These are phyloP conservation scores for Argentina anserina DNA, from an alignment of 306 rosid genomes.

Conservation along the genomic window DNA sequence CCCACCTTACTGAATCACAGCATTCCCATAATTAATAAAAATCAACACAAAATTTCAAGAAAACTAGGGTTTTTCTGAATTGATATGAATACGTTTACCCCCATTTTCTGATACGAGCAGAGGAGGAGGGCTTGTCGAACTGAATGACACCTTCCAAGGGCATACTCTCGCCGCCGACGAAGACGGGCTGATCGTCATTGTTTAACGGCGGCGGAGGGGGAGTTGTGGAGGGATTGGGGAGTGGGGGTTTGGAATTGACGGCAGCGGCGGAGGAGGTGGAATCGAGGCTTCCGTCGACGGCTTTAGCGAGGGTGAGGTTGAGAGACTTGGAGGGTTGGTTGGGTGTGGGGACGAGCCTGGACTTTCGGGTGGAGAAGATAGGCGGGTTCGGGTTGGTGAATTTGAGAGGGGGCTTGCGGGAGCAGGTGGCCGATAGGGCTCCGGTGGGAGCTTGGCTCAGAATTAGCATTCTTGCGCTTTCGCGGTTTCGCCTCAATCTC, in stretches of 20 bases:
- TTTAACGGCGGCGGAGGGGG: constrained; percentile 41
- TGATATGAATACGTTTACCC: constrained; percentile 41
- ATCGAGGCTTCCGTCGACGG: constrained; percentile 45
- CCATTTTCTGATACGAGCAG: constrained; percentile 71
- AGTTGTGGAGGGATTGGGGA: constrained; percentile 28
- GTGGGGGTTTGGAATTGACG: constrained; percentile 16
- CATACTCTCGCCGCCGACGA: constrained; percentile 60
- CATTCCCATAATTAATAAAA: background rate
- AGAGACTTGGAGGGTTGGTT: constrained; percentile 35
- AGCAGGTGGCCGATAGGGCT: constrained; percentile 44
- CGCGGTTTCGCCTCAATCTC: background rate
- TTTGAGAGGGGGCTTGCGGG: constrained; percentile 37
- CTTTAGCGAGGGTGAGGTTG: constrained; percentile 51
- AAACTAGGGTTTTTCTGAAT: background rate
- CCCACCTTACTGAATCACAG: constrained; percentile 61
- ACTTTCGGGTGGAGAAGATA: constrained; percentile 32
- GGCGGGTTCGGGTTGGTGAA: constrained; percentile 44
- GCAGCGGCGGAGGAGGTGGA: constrained; percentile 31
- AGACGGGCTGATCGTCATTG: constrained; percentile 54
- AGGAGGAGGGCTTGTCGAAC: constrained; percentile 65
- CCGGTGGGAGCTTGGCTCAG: constrained; percentile 54
- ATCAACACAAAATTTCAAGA: background rate
- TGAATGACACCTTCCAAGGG: constrained; percentile 95
- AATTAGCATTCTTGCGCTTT: constrained; percentile 42
- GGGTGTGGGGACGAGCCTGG: constrained; percentile 32